phyloP scores from a whole-genome alignment of 129 eudicot species.

The Logfia minima region DNA sequence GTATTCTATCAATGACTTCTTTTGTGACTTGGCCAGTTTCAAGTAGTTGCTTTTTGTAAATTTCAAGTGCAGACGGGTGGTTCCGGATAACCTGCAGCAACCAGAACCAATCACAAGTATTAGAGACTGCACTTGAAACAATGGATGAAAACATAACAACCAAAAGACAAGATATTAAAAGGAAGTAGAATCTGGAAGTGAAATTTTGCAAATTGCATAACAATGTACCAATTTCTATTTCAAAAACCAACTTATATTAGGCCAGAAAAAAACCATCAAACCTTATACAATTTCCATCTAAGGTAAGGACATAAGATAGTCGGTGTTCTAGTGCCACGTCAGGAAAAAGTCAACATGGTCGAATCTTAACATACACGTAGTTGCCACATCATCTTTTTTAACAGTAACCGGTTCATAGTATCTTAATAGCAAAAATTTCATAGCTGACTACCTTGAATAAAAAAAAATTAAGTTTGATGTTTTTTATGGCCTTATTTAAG shows the following conservation, averaged over 20 bases:
- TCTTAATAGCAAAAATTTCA: not conserved
- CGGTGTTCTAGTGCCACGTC: not conserved
- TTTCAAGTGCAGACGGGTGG: conserved; percentile 84
- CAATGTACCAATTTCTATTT: not conserved
- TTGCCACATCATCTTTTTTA: not conserved
- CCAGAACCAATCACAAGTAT: conserved; percentile 18
- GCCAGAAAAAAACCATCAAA: not conserved
- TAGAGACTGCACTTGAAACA: not conserved
- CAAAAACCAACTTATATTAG: not conserved
- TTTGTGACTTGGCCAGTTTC: conserved; percentile 69
- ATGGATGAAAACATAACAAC: not conserved
- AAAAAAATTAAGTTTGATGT: not conserved
- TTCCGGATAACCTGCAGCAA: conserved; percentile 61
- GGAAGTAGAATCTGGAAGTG: not conserved
- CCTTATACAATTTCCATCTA: not conserved
- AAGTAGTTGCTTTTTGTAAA: conserved; percentile 70
- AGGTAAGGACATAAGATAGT: not conserved
- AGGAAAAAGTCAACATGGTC: not conserved
- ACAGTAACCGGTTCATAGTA: not conserved
- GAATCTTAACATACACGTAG: not conserved
- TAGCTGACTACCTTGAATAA: not conserved
- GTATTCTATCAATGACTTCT: conserved; percentile 68
- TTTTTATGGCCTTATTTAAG: not conserved
- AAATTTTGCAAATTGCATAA: not conserved
- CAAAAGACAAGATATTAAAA: not conserved